Conservation (phyloP, 805 yeast genomes). For the Sugiyamaella boreocaroliniensis region DNA sequence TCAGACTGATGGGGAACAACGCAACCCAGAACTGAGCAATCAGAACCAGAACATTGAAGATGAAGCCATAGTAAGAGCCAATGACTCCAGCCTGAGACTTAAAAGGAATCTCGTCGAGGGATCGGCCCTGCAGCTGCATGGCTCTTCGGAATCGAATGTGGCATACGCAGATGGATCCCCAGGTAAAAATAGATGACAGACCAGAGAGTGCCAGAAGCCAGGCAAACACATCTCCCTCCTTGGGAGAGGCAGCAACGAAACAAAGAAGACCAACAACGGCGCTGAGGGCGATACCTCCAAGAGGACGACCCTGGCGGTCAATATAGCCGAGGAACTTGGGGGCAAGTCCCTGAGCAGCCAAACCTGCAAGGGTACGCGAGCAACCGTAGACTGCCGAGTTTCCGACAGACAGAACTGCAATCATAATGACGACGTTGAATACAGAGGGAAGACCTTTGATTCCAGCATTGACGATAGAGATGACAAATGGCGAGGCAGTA, state of each 20-base stretch:
- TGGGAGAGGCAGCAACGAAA: conserved; percentile 53
- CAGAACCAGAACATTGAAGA: conserved; percentile 50
- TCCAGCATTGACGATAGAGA: conserved; percentile 62
- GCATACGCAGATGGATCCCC: conserved; percentile 64
- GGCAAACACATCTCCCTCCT: conserved; percentile 43
- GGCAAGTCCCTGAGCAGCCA: conserved; percentile 60
- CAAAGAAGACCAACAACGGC: conserved; percentile 49
- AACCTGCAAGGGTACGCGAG: conserved; percentile 60
- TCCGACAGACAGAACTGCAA: conserved; percentile 67
- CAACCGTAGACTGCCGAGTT: conserved; percentile 66
- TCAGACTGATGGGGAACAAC: conserved; percentile 51
- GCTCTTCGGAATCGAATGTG: conserved; percentile 62
- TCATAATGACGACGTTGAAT: conserved; percentile 62
- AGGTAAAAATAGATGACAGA: conserved; percentile 61
- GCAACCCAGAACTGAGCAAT: conserved; percentile 68
- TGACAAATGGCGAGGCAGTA: conserved; percentile 67
- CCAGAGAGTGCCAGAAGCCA: conserved; percentile 72
- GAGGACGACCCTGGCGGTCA: conserved; percentile 73
- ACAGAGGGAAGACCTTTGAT: conserved; percentile 61
- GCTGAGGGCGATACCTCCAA: conserved; percentile 51
- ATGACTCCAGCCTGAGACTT: conserved; percentile 54
- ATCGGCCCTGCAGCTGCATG: conserved; percentile 50
- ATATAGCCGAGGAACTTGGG: conserved; percentile 59
- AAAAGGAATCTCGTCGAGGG: conserved; percentile 56
- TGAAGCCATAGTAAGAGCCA: conserved; percentile 58